These are phyloP conservation scores for Exophiala aquamarina DNA, from an alignment of 2,329 filamentous ascomycete species.

Conservation along the genomic window DNA sequence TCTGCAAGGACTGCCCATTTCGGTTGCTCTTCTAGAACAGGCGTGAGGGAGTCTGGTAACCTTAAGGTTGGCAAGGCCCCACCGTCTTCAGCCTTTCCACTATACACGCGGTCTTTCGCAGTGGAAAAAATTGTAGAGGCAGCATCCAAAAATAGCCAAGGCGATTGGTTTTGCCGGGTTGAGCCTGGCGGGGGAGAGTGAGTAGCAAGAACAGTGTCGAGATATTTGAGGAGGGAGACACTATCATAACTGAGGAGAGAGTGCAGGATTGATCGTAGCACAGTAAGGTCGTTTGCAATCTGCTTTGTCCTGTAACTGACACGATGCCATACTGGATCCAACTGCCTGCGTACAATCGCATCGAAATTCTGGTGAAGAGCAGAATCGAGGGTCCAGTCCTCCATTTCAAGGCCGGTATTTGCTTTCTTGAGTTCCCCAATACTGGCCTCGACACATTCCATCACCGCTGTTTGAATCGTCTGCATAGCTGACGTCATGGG, in stretches of 20 bases:
- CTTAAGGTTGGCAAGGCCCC: conserved; percentile 49
- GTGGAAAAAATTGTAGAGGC: conserved; percentile 92
- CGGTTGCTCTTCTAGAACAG: conserved; percentile 88
- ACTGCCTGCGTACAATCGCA: conserved; percentile 77
- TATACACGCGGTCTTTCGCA: conserved; percentile 83
- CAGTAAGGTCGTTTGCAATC: conserved; percentile 84
- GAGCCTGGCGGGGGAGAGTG: conserved; percentile 86
- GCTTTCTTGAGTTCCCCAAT: conserved; percentile 91
- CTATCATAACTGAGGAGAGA: conserved; percentile 81
- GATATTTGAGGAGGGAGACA: conserved; percentile 85
- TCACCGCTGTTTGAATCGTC: conserved; percentile 87
- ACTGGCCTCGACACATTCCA: conserved; percentile 94
- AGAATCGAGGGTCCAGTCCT: conserved; percentile 94
- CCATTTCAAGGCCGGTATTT: conserved; percentile 88
- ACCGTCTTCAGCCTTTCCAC: conserved; percentile 65
- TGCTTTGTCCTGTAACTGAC: conserved; percentile 93
- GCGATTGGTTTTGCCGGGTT: conserved; percentile 83
- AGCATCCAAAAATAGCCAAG: conserved; percentile 94
- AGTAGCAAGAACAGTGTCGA: conserved; percentile 90
- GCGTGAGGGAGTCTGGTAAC: conserved; percentile 64
- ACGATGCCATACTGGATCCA: conserved; percentile 96
- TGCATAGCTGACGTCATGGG: conserved; percentile 94
- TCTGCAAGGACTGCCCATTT: conserved; percentile 92
- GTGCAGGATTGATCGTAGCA: conserved; percentile 79
- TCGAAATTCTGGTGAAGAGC: conserved; percentile 93